Evolutionary conservation across 495 filamentous ascomycete genomes (phyloP), one percentile per base, ranked within the genome.

Genomic region (Penicillium tannophilum): DNA sequence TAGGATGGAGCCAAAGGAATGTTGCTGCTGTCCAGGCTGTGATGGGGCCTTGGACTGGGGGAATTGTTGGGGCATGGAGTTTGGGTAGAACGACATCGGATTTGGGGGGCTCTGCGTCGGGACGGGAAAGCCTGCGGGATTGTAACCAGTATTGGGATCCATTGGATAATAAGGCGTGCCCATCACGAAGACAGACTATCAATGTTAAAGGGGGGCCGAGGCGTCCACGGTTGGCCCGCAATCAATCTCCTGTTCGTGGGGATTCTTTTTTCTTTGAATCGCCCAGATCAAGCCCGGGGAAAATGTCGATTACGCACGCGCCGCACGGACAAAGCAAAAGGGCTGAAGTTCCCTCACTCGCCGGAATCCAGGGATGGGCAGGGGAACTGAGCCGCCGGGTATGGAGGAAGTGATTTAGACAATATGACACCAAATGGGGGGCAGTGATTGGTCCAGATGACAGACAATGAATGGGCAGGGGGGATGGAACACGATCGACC

Each of bases 91-190:
- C 49, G 76, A 63, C 61, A 74, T 73, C 58, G 74, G 73, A 49
- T 63, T 72, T 54, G 63, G 69, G 64, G 69, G 72, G 63, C 67
- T 74, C 53, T 73, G 74, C 39, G 71, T 69, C 58, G 72, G 67
- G 58, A 73, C 71, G 63, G 77, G 72, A 69, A 69, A 76, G 51
- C 67, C 72, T 48, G 71, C 58, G 53, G 73, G 72, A 70, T 41
- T 41, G 39, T 74, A 78, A 59, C 71, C 75, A 65, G 70, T 62
- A 63, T 78, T 78, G 58, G 72, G 69, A 58, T 79, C 76, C 77
- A 80, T 80, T 48, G 64, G 71, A 65, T 67, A 58, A 47, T 59
- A 63, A 53, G 61, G 59, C 9, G 47, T 46, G 51, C 58, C 55
- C 56, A 62, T 62, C 62, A 56, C 48, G 49, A 52, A 23, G 36